Percentiles rank a stretch among this genome's conserved stretches.
phyloP scores from a whole-genome alignment of 2,329 filamentous ascomycete genomes.

The Epicoccum sorghinum region DNA sequence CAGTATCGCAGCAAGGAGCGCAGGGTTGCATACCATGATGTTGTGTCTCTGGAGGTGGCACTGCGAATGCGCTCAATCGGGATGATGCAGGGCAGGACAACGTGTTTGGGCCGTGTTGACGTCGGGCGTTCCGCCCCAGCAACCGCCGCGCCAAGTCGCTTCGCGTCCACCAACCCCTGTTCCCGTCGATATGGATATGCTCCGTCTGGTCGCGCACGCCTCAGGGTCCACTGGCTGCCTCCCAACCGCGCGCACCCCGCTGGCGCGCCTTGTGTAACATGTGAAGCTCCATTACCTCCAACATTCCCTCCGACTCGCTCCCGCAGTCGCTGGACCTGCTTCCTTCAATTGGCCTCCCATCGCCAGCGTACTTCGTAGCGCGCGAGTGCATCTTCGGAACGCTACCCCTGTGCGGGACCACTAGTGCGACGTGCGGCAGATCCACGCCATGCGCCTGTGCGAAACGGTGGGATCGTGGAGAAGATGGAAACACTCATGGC shows the following conservation, averaged over 20 bases:
- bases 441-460: constrained; percentile 21
- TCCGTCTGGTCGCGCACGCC: not conserved
- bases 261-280: not conserved
- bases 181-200: not conserved
- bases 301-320: not conserved
- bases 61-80: constrained; percentile 1
- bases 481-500: constrained; percentile 39
- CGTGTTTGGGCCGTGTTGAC: constrained; percentile 24
- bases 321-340: not conserved
- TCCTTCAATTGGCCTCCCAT: not conserved
- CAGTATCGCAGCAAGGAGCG: not conserved
- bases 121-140: constrained; percentile 2
- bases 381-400: not conserved
- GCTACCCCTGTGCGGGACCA: constrained; percentile 25
- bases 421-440: constrained; percentile 28
- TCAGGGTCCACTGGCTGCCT: constrained; percentile 7
- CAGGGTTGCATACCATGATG: constrained; percentile 15
- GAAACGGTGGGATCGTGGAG: constrained; percentile 15
- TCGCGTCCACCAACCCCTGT: not conserved
- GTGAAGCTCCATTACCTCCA: not conserved
- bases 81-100: constrained; percentile 5
- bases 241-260: not conserved
- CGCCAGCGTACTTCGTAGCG: not conserved
- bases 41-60: constrained; percentile 13
- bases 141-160: constrained; percentile 3